A percentile compares a stretch with the other conserved stretches of the same genome.
Conservation (phyloP, 1,139 yeast genomes). For the Kluyveromyces sp. region DNA sequence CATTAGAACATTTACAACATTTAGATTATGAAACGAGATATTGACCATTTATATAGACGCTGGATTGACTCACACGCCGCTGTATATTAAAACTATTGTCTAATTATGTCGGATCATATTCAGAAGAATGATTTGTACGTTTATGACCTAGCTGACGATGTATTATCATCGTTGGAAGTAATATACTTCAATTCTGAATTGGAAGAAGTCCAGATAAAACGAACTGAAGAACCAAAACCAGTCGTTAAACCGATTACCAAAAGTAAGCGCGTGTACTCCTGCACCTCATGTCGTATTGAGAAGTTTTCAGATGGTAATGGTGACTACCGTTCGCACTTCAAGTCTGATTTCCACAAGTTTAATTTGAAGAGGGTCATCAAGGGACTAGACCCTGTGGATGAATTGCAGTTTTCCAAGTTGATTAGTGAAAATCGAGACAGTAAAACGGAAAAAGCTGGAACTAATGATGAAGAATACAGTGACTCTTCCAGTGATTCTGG, state of each 20-base stretch:
- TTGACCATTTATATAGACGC: too few species aligned
- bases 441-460: background rate
- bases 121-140: slow-evolving; percentile 43
- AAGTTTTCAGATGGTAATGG: slow-evolving; percentile 21
- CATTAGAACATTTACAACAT: too few species aligned
- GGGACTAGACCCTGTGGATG: slow-evolving; percentile 43
- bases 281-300: slow-evolving; percentile 17
- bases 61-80: too few species aligned
- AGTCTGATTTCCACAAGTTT: slow-evolving; percentile 52
- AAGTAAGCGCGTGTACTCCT: slow-evolving; percentile 8
- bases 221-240: slow-evolving; percentile 10
- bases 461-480: slow-evolving; percentile 10
- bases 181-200: slow-evolving; percentile 45
- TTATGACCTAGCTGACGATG: slow-evolving; percentile 39
- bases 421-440: slow-evolving; percentile 6
- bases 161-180: slow-evolving; percentile 44
- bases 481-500: slow-evolving; percentile 11
- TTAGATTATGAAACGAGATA: too few species aligned
- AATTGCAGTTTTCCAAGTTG: slow-evolving; percentile 51
- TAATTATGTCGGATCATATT: slow-evolving; percentile 3
- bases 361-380: slow-evolving; percentile 50
- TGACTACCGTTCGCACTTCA: slow-evolving; percentile 42
- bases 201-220: slow-evolving; percentile 32
- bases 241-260: slow-evolving; percentile 1
- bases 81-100: too few species aligned